Evolutionary conservation across 2,329 filamentous ascomycete species (phyloP), one percentile per base, ranked within the genome.

Genomic region (Fusarium dimerum): DNA sequence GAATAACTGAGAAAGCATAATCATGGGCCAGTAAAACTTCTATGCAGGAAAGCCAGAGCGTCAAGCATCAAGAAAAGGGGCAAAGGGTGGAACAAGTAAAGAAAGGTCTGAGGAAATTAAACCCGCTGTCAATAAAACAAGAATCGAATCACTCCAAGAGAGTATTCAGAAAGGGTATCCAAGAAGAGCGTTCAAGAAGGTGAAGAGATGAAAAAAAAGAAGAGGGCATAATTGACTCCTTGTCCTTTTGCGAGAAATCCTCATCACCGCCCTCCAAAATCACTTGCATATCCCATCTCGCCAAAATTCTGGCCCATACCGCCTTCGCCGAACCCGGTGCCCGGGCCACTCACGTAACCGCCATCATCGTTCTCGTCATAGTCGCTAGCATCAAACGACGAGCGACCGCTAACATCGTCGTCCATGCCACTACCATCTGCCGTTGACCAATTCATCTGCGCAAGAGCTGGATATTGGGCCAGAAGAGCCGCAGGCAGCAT

Each of bases 401-500:
- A 91, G 47, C 88, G 81, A 0, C 89, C 89, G 63, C 87, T 90
- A n/a, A 89, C 73, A 55, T 90, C 89, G 45, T 90, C 88, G 40
- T 92, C 87, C 52, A 86, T 79, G 16, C 85, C 84, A n/a, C 87
- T 81, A 40, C 86, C 82, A 48, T 87, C 82, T 17, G 71, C 67
- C 11, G 73, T 69, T 16, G 82, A 81, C 92, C 93, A 97, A 66
- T 93, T 92, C 68, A 97, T 82, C 48, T 87, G 88, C 20, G 92
- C 92, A n/a, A 99, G 76, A 5, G 91, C 92, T 12, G 94, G 94
- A 71, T 97, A 97, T 67, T 97, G 94, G 16, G 89, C 89, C 39
- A 97, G 76, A 45, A 99, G 76, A 2, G 93, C 93, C 5, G 90
- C 89, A 2, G 94, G 94, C n/a, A 97, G 79, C 38, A 82, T 78